Evolutionary conservation across 2,329 filamentous ascomycete genomes (phyloP), one percentile per base, ranked within the genome.

Genomic region (Aspergillus unguis): DNA sequence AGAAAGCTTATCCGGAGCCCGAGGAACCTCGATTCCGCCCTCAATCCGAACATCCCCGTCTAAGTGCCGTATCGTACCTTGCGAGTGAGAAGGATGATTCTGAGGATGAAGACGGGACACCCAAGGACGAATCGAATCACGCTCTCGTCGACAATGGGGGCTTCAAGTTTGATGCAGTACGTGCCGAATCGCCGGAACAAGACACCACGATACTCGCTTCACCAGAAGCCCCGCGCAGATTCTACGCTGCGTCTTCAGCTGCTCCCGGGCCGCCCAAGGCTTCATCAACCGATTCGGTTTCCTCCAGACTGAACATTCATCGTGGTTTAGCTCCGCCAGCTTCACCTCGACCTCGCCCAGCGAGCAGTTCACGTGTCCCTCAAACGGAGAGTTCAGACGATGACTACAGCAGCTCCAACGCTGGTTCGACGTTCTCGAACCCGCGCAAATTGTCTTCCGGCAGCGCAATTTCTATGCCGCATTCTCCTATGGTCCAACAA

Each of bases 391-490:
- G 83, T 28, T 85, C 83, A 1, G 80, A 83, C 53, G 88, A 92
- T 50, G 89, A 92, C 53, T 80, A 79, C 42, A 77, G 85, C 56
- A 79, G 80, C 63, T 81, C 80, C 2, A 75, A 79, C 53, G 75
- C 73, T n/a, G 75, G 77, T 9, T 82, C 80, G 8, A 79, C 78
- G 48, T 89, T 90, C 44, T 84, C 87, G 5, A 80, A 84, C 28
- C 77, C 82, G n/a, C 83, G 91, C 40, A 94, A 94, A 66, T 75
- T 91, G 45, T 96, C 92, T 1, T 82, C 83, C 11, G 86, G 86
- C 59, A 92, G 82, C 59, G 81, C 77, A 44, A 70, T 84, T 31
- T 86, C 83, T 2, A 71, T 79, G 56, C 77, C 82, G 6, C 77
- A 82, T 45, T 85, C 85, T 25, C 84, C 85, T 43, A 77, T 83